These are phyloP conservation scores for Nakaseomyces uthaithaninus DNA, from an alignment of 1,139 yeast species.

Conservation along the genomic window DNA sequence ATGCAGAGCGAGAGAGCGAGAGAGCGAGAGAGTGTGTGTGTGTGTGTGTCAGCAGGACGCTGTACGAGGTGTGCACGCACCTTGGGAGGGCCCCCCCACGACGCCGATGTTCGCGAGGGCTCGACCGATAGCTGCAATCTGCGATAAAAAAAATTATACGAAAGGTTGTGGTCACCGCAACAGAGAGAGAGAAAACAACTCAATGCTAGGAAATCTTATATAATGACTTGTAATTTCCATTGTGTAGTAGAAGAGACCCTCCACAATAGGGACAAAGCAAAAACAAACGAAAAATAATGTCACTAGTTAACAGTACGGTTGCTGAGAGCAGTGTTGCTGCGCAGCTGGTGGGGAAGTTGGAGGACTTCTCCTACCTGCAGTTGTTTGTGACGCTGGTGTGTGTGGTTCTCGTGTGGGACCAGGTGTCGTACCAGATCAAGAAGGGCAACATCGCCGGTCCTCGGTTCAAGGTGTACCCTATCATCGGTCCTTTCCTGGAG, in stretches of 20 bases:
- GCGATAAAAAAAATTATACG: no score
- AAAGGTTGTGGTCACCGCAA: not conserved
- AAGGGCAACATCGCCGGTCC: constrained; percentile 94
- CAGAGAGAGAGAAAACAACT: no score
- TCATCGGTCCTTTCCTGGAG: constrained; percentile 93
- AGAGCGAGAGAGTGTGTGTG: no score
- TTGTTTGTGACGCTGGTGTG: constrained; percentile 44
- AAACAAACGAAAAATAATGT: not conserved
- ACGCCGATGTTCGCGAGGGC: no score
- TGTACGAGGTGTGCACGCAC: no score
- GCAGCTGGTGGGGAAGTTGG: constrained; percentile 11
- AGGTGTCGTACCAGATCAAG: constrained; percentile 61
- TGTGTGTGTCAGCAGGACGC: no score
- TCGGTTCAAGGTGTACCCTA: constrained; percentile 74
- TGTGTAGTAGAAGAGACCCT: not conserved
- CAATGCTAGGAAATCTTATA: no score
- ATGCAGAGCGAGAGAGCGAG: not conserved
- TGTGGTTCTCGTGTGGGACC: constrained; percentile 62
- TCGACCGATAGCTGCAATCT: not conserved
- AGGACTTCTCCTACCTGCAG: constrained; percentile 42
- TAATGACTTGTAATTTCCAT: no score
- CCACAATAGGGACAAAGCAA: not conserved
- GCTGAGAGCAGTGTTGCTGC: constrained; percentile 3
- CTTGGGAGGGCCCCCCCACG: no score
- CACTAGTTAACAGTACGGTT: not conserved